Evolutionary conservation across 1,284 basidiomycete species (phyloP), one percentile per base, ranked within the genome.

Genomic region (Schizopora paradoxa): DNA sequence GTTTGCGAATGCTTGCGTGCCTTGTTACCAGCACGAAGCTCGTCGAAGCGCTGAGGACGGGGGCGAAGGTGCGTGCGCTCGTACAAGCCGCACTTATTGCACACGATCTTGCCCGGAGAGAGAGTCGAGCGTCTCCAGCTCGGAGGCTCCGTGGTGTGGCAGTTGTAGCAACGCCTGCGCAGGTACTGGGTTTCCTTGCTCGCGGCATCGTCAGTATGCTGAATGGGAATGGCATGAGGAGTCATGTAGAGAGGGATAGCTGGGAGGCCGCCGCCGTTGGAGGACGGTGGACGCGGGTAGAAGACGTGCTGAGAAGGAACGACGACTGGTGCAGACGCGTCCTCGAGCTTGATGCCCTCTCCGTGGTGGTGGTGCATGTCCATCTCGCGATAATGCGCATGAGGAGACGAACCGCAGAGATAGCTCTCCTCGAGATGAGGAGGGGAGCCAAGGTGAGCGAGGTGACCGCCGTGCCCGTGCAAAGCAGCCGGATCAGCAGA

Each of bases 61-160:
- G 86, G 78, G 23, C 87, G 77, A 50, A 89, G 62, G 55, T 90
- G 86, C 10, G 87, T 90, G 58, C 86, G 83, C 65, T 90, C 86
- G 61, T 90, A 90, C 31, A 90, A 71, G 14, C 86, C 86, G 54
- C 86, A 90, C 70, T 90, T 90, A 75, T 90, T 90, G 74, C 86
- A 90, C 43, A 90, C 87, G 59, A 90, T 90, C 66, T 90, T 90
- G 53, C 86, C 87, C 2, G 85, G 86, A 64, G 87, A 88, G 59
- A 90, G 79, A 5, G 87, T 90, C 25, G 79, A 84, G 29, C 87
- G 78, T 40, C 87, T 80, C 86, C 86, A 90, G 22, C 79, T 82
- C 2, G 87, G 86, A 0, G 87, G 87, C 62, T 90, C 87, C 1
- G 87, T 90, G 16, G 86, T 88, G 61, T 87, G 86, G 66, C 87